Conservation (phyloP, 2,329 filamentous ascomycete species). For the Apiospora arundinis region DNA sequence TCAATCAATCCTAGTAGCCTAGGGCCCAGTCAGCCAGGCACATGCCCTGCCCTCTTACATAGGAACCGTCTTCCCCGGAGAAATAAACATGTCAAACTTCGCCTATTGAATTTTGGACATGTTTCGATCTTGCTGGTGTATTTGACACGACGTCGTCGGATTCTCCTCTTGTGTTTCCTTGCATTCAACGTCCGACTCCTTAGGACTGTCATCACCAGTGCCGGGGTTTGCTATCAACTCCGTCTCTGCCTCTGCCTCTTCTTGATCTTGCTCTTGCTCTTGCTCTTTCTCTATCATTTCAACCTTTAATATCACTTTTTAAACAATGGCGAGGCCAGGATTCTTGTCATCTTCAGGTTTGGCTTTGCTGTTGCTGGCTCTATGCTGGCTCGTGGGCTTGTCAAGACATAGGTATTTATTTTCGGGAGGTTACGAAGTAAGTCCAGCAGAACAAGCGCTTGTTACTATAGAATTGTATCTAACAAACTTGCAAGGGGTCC, state of each 20-base stretch:
- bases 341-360: constrained; percentile 1
- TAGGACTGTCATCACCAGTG: background rate
- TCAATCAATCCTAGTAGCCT: too few species aligned
- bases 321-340: background rate
- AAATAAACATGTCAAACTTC: background rate
- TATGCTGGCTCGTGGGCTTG: constrained; percentile 6
- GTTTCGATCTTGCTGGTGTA: constrained; percentile 1
- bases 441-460: background rate
- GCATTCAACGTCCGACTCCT: constrained; percentile 2
- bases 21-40: background rate
- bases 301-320: background rate
- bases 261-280: too few species aligned
- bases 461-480: background rate
- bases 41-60: background rate
- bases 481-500: background rate
- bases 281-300: background rate
- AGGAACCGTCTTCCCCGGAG: background rate
- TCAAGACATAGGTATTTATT: constrained; percentile 3
- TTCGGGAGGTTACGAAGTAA: constrained; percentile 2
- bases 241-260: background rate
- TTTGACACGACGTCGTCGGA: constrained; percentile 1
- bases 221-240: background rate
- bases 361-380: background rate
- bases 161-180: background rate
- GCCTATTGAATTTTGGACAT: background rate